Evolutionary conservation across 129 eudicot species (phyloP).

Genomic region (Artemisia tridentata): DNA sequence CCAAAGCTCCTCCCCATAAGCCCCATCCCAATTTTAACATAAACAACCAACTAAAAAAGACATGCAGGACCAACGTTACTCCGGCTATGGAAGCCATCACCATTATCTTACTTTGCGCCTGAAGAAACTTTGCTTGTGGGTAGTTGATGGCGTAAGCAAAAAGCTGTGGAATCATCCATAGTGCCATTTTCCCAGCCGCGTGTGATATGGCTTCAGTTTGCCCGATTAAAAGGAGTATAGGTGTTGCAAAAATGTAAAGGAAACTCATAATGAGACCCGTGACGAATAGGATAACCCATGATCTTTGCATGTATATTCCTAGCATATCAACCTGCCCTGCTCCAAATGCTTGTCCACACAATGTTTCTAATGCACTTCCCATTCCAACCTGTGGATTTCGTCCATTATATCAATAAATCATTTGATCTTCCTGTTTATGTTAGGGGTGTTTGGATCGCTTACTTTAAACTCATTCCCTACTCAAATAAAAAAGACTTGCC

Average conservation of each 20-base stretch:
- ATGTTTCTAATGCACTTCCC: constrained; percentile 64
- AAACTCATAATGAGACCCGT: constrained; percentile 29
- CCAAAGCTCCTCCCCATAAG: constrained; percentile 40
- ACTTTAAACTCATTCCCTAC: no score
- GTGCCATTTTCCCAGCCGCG: constrained; percentile 38
- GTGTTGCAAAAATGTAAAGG: constrained; percentile 51
- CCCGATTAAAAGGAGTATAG: constrained; percentile 39
- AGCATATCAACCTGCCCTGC: constrained; percentile 56
- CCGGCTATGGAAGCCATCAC: constrained; percentile 40
- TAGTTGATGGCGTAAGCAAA: constrained; percentile 43
- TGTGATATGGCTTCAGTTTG: constrained; percentile 46
- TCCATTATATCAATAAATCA: background rate
- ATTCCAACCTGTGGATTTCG: constrained; percentile 41
- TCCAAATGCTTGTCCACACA: constrained; percentile 71
- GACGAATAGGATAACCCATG: constrained; percentile 46
- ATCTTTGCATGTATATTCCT: constrained; percentile 60
- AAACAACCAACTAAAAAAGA: constrained; percentile 38
- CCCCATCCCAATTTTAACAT: constrained; percentile 43
- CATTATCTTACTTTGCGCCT: constrained; percentile 48
- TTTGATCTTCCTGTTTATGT: no score
- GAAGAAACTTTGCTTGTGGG: constrained; percentile 51
- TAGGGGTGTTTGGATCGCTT: no score
- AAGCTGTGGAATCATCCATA: constrained; percentile 48
- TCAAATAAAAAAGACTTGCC: no score
- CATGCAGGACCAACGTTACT: constrained; percentile 29